Evolutionary conservation across 2,329 filamentous ascomycete genomes (phyloP), one percentile per base, ranked within the genome.

Genomic region (Penicillium sp.): DNA sequence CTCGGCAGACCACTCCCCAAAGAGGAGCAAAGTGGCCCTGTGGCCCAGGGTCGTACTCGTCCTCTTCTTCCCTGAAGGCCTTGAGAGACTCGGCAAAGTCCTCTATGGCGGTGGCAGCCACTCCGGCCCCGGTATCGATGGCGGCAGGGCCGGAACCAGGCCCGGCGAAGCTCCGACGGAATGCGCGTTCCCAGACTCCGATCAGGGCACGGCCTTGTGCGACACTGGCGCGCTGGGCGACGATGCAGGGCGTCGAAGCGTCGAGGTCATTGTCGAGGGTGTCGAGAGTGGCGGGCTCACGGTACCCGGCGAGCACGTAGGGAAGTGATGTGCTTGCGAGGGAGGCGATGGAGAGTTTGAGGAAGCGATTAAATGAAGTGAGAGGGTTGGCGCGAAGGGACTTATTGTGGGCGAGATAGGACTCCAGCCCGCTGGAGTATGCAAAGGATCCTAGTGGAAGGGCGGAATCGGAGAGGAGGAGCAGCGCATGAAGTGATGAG

Each of bases 371-470:
- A 65, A 83, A 83, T 3, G 73, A 71, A 12, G 63, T 54, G 11
- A 65, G 58, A 4, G 63, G 62, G 13, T 65, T 65, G 33, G 61
- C 48, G 18, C 68, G 64, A n/a, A 67, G 57, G 18, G 64, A 58
- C 48, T 74, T 75, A 52, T 73, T 67, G 61, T 84, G 81, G 3
- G 78, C 80, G 45, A 84, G 75, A 60, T 80, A 84, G 18, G 81
- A 84, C 63, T 84, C 81, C 13, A 84, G 69, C 4, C 81, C 81
- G 59, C 74, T 80, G 63, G 78, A 82, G 69, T 83, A 84, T 53
- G 81, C 81, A 62, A 84, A 84, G 1, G 81, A 83, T 39, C 81
- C 81, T 2, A 84, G 68, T 1, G 81, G 81, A 1, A 84, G 74
- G 13, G 81, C 81, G 18, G 81, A 83, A 66, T 84, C 81, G 45